Base-by-base conservation (phyloP, 441 rosid genomes). In the Populus hybrid region DNA sequence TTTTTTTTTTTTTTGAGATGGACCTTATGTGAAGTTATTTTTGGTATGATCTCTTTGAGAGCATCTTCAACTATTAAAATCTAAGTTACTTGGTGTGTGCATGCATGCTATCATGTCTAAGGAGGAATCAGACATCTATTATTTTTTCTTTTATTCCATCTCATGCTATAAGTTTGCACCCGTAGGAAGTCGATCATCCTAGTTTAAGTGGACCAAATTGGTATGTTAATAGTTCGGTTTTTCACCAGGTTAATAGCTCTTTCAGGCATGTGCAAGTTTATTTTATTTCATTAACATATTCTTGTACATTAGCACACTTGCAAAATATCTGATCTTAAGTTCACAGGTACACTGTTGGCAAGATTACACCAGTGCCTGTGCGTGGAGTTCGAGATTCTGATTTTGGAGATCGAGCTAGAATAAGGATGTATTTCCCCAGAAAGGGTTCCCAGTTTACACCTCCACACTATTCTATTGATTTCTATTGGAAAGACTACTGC, bases 371-470 rank as follows among this genome's bases (percentile, higher is more conserved):
- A 33, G 97, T 93, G 75, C 98, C 94, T 42, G 85, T 68, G 82
- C 97, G 97, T 73, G 98, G 93, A 78, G 97, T 94, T 82, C 93
- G 97, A 72, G 80, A 87, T 69, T 93, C 98, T 73, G 98, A 96
- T 89, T 96, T 94, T 83, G 88, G 94, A 75, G 89, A 90, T 76
- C 93, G n/a, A n/a, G n/a, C n/a, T n/a, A n/a, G n/a, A n/a, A n/a
- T n/a, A n/a, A n/a, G n/a, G n/a, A n/a, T n/a, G n/a, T n/a, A n/a
- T n/a, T n/a, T n/a, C n/a, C n/a, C n/a, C n/a, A n/a, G n/a, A n/a
- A n/a, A n/a, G n/a, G 99, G 99, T 79, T 96, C 97, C 69, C 97
- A 88, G 87, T 90, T 91, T 76, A 96, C 99, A 42, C 99, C 98
- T 78, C 90, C 94, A 0, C 99, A 94, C 85, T 81, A 88, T 81